Evolutionary conservation across 2,329 filamentous ascomycete species (phyloP), one percentile per base, ranked within the genome.

Genomic region (Thelonectria discophora): DNA sequence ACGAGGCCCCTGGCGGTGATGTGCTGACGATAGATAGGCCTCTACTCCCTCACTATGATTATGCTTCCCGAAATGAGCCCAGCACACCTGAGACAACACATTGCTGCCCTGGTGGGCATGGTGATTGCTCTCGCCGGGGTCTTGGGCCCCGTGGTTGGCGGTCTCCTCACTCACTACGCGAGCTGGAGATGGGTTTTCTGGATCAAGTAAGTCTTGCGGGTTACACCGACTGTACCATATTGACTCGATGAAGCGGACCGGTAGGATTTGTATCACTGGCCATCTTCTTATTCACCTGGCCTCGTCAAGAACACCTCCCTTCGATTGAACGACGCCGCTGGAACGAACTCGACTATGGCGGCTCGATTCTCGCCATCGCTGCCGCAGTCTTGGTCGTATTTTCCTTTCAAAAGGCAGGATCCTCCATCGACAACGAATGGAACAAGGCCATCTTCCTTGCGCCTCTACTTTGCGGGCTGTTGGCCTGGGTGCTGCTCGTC

Each of bases 151-250:
- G 74, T 86, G 1, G 69, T 86, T 15, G 84, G 84, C 17, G 84
- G 83, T 2, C 34, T 84, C 5, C 66, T 86, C 42, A 84, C 83
- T 1, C 71, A 82, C 15, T 84, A 82, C 54, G 69, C 77, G 1
- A 79, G 73, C 10, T 86, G 84, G 84, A 74, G 81, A 62, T 86
- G 83, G 80, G 77, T 86, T 2, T 88, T 87, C 71, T 87, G 83
- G 82, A 83, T 88, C 69, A 88, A 87, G 83, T 85, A 67, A 50
- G 80, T 74, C 21, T 12, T 20, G 21, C 27, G 13, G 21, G 15
- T 37, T 3, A 13, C 17, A 39, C 13, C 39, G 42, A n/a, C 9
- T 7, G 11, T 15, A 11, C 20, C 52, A 45, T 7, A 18, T 58
- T 65, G 39, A 71, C 43, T 24, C 5, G 20, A 11, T 24, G 15